A percentile compares a stretch with the other conserved stretches of the same genome.
Conservation (phyloP, 1,284 basidiomycete species). For the Hortiboletus rubellus region DNA sequence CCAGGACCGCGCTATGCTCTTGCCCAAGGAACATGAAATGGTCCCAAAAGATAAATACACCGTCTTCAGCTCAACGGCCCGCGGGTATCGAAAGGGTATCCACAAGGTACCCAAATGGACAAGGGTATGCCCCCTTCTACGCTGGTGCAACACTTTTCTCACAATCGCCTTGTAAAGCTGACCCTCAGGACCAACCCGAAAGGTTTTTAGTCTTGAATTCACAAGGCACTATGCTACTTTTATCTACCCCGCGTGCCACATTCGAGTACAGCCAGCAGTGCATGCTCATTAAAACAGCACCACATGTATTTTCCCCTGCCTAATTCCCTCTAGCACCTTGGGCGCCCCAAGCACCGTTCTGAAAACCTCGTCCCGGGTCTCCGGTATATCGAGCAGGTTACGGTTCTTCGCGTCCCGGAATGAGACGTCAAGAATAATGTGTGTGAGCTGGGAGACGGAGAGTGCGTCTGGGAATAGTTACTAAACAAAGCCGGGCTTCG, state of each 20-base stretch:
- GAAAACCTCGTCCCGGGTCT: constrained; percentile 81
- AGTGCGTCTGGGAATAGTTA: constrained; percentile 56
- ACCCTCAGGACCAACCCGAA: constrained; percentile 84
- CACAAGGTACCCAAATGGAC: constrained; percentile 98
- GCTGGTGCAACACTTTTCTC: constrained; percentile 6
- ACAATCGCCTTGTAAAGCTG: constrained; percentile 47
- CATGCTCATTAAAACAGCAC: constrained; percentile 60
- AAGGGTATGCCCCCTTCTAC: constrained; percentile 53
- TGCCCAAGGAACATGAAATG: constrained; percentile 92
- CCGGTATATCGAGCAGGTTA: constrained; percentile 74
- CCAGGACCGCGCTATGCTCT: constrained; percentile 65
- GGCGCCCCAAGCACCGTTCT: constrained; percentile 65
- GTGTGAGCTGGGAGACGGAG: constrained; percentile 68
- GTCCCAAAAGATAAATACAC: constrained; percentile 93
- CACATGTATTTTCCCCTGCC: constrained; percentile 70
- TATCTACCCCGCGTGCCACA: background rate
- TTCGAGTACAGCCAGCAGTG: background rate
- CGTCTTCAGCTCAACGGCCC: constrained; percentile 71
- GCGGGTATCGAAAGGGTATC: constrained; percentile 88
- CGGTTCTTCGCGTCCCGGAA: constrained; percentile 74
- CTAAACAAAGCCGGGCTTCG: constrained; percentile 5
- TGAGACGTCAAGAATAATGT: constrained; percentile 76
- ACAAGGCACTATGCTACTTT: constrained; percentile 32
- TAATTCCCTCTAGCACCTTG: constrained; percentile 60
- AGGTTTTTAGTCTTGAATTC: constrained; percentile 82